Evolutionary conservation across 2,329 filamentous ascomycete species (phyloP).

Genomic region (Zymoseptoria ardabiliae): DNA sequence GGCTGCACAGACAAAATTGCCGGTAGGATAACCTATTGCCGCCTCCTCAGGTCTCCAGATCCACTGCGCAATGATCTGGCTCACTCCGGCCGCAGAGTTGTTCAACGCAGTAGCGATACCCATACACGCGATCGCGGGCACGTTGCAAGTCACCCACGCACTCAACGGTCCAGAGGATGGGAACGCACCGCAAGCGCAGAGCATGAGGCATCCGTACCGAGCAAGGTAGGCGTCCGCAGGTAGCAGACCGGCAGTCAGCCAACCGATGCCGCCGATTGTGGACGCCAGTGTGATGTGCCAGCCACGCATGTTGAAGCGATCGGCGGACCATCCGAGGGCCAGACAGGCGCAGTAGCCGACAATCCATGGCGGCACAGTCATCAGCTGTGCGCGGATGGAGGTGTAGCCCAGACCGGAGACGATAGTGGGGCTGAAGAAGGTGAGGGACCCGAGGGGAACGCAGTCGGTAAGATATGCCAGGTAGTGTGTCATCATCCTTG

Average conservation of each 20-base stretch:
- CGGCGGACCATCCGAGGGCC: conserved; percentile 22
- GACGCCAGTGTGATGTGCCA: conserved; percentile 20
- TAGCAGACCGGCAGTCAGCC: conserved; percentile 19
- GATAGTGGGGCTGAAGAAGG: conserved; percentile 49
- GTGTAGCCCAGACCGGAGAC: conserved; percentile 45
- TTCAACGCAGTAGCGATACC: conserved; percentile 34
- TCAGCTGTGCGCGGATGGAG: conserved; percentile 36
- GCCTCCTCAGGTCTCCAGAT: conserved; percentile 32
- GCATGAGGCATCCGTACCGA: conserved; percentile 33
- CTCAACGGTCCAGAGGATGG: conserved; percentile 32
- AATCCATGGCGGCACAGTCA: conserved; percentile 31
- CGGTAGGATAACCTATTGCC: conserved; percentile 31
- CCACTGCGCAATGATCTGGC: conserved; percentile 36
- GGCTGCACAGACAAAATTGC: conserved; percentile 35
- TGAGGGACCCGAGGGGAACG: conserved; percentile 28
- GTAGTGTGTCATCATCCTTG: conserved; percentile 35
- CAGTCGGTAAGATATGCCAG: conserved; percentile 27
- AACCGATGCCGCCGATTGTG: conserved; percentile 19
- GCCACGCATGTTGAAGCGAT: conserved; percentile 19
- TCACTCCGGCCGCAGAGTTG: conserved; percentile 33
- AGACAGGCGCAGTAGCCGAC: conserved; percentile 28
- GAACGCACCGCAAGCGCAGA: conserved; percentile 34
- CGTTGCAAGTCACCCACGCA: conserved; percentile 36
- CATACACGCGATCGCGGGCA: conserved; percentile 32
- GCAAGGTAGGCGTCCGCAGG: conserved; percentile 21